phyloP scores from a whole-genome alignment of 2,329 filamentous ascomycete species.

The Ceratocystis albifundus region DNA sequence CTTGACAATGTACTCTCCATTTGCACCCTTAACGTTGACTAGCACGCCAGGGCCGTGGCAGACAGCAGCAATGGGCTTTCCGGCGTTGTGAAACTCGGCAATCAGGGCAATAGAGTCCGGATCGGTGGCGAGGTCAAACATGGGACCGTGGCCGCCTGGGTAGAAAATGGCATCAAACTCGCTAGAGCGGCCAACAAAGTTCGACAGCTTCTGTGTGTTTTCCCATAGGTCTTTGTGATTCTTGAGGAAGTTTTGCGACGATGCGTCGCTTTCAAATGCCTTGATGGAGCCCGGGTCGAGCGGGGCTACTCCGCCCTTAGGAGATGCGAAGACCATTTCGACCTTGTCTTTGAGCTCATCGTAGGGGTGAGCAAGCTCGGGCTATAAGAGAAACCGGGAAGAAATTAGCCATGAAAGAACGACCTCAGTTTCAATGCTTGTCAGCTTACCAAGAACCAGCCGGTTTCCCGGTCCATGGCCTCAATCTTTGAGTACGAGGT shows the following conservation, averaged over 20 bases:
- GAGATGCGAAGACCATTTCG: conserved; percentile 49
- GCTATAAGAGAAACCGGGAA: conserved; percentile 29
- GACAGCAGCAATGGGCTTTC: conserved; percentile 54
- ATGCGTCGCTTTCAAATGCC: conserved; percentile 41
- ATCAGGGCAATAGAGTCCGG: conserved; percentile 47
- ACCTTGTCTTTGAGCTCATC: conserved; percentile 43
- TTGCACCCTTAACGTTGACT: conserved; percentile 41
- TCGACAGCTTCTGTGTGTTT: conserved; percentile 46
- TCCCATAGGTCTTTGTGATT: conserved; percentile 50
- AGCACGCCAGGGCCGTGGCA: conserved; percentile 59
- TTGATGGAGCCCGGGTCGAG: conserved; percentile 49
- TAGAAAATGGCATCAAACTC: conserved; percentile 54
- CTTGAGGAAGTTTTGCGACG: conserved; percentile 44
- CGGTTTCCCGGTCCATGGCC: conserved; percentile 43
- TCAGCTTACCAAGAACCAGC: conserved; percentile 55
- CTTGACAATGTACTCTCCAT: conserved; percentile 43
- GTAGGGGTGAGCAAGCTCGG: conserved; percentile 55
- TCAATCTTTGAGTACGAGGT: conserved; percentile 48
- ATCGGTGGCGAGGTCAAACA: conserved; percentile 55
- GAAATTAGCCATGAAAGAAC: not conserved
- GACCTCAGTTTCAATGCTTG: not conserved
- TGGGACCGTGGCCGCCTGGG: conserved; percentile 50
- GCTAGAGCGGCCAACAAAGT: conserved; percentile 43
- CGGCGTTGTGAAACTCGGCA: conserved; percentile 48
- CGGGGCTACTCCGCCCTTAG: conserved; percentile 49